Evolutionary conservation across 495 filamentous ascomycete genomes (phyloP), one percentile per base, ranked within the genome.

Genomic region (Neurospora intermedia): DNA sequence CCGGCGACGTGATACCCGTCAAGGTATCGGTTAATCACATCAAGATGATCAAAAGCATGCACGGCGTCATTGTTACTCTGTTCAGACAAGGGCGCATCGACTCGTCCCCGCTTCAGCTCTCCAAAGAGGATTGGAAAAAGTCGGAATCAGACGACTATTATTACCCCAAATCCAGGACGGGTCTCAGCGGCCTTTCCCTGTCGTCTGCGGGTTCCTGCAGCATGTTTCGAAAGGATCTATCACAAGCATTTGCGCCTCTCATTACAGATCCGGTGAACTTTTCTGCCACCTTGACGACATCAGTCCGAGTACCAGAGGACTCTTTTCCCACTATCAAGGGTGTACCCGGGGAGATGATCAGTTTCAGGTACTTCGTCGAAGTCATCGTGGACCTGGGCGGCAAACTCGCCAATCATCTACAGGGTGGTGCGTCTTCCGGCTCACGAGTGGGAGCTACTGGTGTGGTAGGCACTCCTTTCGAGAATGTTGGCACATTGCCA

Each of bases 71-170:
- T 72, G 86, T 97, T 39, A 99, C 96, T 2, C 84, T 99, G 6
- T 97, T 97, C 79, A 89, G 96, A 59, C 91, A 96, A 81, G 94
- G 94, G 10, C 91, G 94, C 11, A 95, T 98, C 39, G 96, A 99
- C 77, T 90, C 94, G 62, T 89, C 94, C 74, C 86, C 83, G 6
- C 71, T 81, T 41, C 80, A 80, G n/a, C 80, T 93, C 5, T 90
- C 89, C 27, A 82, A 84, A 13, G 83, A 89, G 15, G 84, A 89
- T 72, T 87, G 89, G 18, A 91, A 91, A 75, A 93, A 91, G 75
- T 93, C 97, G 75, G 93, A 96, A 73, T 62, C 54, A 35, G 54
- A 62, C 27, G 27, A 62, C 27, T 31, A 62, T 35, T 92, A 90
- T 77, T 96, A 94, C 78, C 93, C 94, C 2, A 92, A 81, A 75